Evolutionary conservation across 2,329 filamentous ascomycete species (phyloP).

Genomic region (Penicillium hordei): DNA sequence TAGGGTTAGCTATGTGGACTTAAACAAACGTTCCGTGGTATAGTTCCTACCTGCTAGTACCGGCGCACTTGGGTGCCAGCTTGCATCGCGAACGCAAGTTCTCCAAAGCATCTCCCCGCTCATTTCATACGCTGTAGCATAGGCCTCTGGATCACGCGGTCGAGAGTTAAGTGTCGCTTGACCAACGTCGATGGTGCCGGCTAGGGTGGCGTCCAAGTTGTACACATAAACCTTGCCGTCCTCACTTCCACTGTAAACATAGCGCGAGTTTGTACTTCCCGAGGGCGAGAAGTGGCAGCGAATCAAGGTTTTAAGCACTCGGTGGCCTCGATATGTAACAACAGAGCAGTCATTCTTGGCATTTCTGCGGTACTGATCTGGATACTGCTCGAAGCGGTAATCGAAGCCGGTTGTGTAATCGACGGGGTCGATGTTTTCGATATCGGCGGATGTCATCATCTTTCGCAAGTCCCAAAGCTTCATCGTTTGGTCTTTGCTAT

Average conservation of each 20-base stretch:
- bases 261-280: conserved; percentile 79
- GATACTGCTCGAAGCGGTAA: conserved; percentile 60
- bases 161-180: conserved; percentile 65
- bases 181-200: conserved; percentile 74
- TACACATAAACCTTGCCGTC: conserved; percentile 89
- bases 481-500: conserved; percentile 94
- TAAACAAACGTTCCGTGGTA: not conserved
- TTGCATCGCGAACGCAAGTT: conserved; percentile 81
- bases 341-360: conserved; percentile 85
- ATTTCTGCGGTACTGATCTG: conserved; percentile 54
- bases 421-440: conserved; percentile 53
- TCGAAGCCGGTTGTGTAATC: conserved; percentile 61
- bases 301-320: conserved; percentile 84
- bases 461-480: conserved; percentile 95
- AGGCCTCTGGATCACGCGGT: conserved; percentile 53
- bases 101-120: conserved; percentile 62
- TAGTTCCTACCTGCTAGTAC: conserved; percentile 63
- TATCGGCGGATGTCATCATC: conserved; percentile 71
- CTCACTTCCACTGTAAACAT: conserved; percentile 88
- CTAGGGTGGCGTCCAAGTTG: conserved; percentile 87
- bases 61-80: conserved; percentile 84
- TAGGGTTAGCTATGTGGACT: conserved; percentile 5
- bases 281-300: conserved; percentile 93
- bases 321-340: conserved; percentile 90
- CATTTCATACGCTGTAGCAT: conserved; percentile 58